Evolutionary conservation across 139 green algal genomes (phyloP).

Genomic region (Tetraselmis striata): DNA sequence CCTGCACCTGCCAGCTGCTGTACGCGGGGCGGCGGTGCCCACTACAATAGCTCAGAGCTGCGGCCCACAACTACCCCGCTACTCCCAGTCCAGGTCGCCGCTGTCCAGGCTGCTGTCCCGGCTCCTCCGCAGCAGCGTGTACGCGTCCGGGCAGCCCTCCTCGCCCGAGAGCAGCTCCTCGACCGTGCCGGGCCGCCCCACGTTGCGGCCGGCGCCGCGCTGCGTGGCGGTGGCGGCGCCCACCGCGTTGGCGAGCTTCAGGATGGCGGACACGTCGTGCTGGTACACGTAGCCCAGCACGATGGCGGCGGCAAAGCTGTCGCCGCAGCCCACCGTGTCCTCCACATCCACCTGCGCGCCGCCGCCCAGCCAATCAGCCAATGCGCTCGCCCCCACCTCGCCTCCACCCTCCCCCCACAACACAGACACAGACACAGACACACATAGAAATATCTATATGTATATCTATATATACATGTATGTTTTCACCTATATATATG

Average conservation of each 20-base stretch:
- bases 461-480: no score
- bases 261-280: slow-evolving; percentile 35
- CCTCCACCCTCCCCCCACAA: background rate
- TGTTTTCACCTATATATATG: no score
- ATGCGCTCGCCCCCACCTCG: slow-evolving; percentile 2
- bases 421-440: background rate
- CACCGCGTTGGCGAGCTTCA: slow-evolving; percentile 90
- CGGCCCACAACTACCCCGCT: no score
- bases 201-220: slow-evolving; percentile 79
- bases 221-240: slow-evolving; percentile 83
- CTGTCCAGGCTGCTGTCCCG: background rate
- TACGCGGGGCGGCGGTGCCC: no score
- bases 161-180: slow-evolving; percentile 20
- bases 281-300: slow-evolving; percentile 68
- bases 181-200: slow-evolving; percentile 54
- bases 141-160: background rate
- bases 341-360: slow-evolving; percentile 65
- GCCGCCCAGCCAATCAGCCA: background rate
- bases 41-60: no score
- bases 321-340: slow-evolving; percentile 95
- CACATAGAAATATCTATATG: background rate
- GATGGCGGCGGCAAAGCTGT: slow-evolving; percentile 87
- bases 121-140: background rate
- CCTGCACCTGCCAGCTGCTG: no score
- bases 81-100: background rate